Conservation (phyloP, 2,329 filamentous ascomycete species). For the Monilinia fructigena region DNA sequence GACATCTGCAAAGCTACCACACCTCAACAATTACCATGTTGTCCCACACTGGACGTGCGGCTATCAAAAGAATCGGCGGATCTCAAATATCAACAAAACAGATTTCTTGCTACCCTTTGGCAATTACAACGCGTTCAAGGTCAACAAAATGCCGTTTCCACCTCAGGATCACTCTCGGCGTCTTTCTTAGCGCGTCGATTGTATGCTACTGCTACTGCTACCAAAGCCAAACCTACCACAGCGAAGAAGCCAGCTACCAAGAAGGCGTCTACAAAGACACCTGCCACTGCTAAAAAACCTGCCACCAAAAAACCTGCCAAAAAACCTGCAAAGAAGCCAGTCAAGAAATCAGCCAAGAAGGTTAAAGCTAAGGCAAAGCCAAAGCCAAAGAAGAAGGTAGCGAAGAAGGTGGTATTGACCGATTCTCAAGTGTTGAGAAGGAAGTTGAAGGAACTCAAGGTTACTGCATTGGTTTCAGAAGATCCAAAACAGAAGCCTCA, state of each 20-base stretch:
- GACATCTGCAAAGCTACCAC: slow-evolving; percentile 2
- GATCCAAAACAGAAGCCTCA: slow-evolving; percentile 9
- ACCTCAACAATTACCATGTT: slow-evolving; percentile 35
- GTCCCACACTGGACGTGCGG: slow-evolving; percentile 38
- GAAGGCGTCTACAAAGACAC: slow-evolving; percentile 18
- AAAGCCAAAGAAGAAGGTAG: slow-evolving; percentile 35
- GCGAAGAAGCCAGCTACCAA: slow-evolving; percentile 24
- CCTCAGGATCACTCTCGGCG: slow-evolving; percentile 24
- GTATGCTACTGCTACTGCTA: slow-evolving; percentile 36
- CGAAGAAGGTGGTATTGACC: slow-evolving; percentile 27
- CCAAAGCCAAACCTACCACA: slow-evolving; percentile 26
- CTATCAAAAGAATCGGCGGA: slow-evolving; percentile 35
- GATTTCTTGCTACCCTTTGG: slow-evolving; percentile 31
- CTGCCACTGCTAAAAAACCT: slow-evolving; percentile 31
- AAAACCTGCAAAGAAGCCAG: slow-evolving; percentile 24
- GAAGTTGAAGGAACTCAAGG: slow-evolving; percentile 2
- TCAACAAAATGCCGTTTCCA: slow-evolving; percentile 25
- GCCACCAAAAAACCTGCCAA: slow-evolving; percentile 20
- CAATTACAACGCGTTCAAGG: slow-evolving; percentile 34
- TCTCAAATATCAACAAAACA: slow-evolving; percentile 34
- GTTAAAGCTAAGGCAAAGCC: slow-evolving; percentile 26
- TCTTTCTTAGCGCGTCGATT: slow-evolving; percentile 24
- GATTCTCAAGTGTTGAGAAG: slow-evolving; percentile 2
- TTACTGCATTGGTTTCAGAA: slow-evolving; percentile 7
- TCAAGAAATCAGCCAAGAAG: slow-evolving; percentile 35